Conservation (phyloP, 2,329 filamentous ascomycete species). For the Cordyceps sp. region DNA sequence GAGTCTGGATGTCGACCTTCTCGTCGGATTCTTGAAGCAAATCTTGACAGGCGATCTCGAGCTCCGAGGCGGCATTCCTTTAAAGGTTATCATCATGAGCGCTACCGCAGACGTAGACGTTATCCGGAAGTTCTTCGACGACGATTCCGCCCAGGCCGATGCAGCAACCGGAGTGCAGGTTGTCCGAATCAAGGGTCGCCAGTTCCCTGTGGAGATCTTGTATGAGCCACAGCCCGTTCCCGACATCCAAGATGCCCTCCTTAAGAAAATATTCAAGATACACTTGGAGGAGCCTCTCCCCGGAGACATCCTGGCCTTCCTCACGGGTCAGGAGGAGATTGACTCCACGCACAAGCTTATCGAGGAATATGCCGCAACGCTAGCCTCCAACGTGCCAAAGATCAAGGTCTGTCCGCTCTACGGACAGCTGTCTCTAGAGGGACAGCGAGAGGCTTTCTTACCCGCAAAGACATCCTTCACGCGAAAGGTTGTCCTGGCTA, state of each 20-base stretch:
- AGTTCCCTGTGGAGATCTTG: constrained; percentile 66
- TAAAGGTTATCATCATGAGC: constrained; percentile 94
- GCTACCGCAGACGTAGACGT: constrained; percentile 80
- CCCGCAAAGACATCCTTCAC: constrained; percentile 55
- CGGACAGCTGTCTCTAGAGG: constrained; percentile 72
- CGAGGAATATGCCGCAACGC: constrained; percentile 57
- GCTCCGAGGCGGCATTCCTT: constrained; percentile 51
- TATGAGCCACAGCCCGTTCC: constrained; percentile 60
- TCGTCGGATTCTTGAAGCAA: constrained; percentile 75
- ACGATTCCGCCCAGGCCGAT: constrained; percentile 1
- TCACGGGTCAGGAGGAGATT: constrained; percentile 87
- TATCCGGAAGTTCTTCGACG: constrained; percentile 56
- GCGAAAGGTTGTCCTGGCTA: constrained; percentile 79
- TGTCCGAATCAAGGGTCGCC: constrained; percentile 65
- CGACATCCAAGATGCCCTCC: constrained; percentile 66
- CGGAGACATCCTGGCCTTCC: constrained; percentile 82
- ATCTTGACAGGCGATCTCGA: constrained; percentile 47
- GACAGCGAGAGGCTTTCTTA: constrained; percentile 74
- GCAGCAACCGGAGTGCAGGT: constrained; percentile 15
- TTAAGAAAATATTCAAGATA: constrained; percentile 72
- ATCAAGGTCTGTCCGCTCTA: constrained; percentile 66
- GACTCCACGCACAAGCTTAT: constrained; percentile 66
- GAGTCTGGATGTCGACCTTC: constrained; percentile 82
- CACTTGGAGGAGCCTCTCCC: constrained; percentile 81
- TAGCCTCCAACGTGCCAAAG: constrained; percentile 61